phyloP scores from a whole-genome alignment of 2,329 filamentous ascomycete species.

The Sporothrix inflata region DNA sequence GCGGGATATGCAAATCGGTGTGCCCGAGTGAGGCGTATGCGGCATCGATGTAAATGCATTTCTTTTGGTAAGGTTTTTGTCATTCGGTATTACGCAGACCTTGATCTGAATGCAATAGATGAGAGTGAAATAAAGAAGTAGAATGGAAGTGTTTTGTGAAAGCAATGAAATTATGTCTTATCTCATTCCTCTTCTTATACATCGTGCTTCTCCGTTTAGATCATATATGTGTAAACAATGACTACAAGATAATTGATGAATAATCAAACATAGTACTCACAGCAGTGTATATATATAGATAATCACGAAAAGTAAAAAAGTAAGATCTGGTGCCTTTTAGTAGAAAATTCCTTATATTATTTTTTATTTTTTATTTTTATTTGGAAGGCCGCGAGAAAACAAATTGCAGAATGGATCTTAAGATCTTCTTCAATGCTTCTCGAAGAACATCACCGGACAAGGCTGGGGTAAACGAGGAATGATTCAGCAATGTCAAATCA shows the following conservation, averaged over 20 bases:
- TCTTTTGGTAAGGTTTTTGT: background rate
- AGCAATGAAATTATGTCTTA: background rate
- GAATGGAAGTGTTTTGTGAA: too few species aligned
- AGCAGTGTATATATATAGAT: too few species aligned
- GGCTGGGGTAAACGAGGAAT: conserved; percentile 12
- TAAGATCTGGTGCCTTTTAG: too few species aligned
- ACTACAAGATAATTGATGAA: too few species aligned
- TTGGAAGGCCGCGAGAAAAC: background rate
- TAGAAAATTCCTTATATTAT: background rate
- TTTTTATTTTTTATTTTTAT: background rate
- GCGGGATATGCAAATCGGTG: background rate
- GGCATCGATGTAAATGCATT: background rate
- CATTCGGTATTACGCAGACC: background rate
- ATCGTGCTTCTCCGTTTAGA: too few species aligned
- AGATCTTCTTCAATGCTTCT: conserved; percentile 10
- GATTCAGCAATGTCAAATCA: conserved; percentile 19
- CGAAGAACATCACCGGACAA: background rate
- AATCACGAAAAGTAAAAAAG: too few species aligned
- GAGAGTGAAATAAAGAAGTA: background rate
- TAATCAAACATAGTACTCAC: too few species aligned
- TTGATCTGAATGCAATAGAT: background rate
- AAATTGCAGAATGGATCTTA: conserved; percentile 11
- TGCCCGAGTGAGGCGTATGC: background rate
- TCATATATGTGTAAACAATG: too few species aligned
- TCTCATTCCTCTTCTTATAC: too few species aligned